Evolutionary conservation across 2,329 filamentous ascomycete genomes (phyloP).

Genomic region (Sporothrix brasiliensis): DNA sequence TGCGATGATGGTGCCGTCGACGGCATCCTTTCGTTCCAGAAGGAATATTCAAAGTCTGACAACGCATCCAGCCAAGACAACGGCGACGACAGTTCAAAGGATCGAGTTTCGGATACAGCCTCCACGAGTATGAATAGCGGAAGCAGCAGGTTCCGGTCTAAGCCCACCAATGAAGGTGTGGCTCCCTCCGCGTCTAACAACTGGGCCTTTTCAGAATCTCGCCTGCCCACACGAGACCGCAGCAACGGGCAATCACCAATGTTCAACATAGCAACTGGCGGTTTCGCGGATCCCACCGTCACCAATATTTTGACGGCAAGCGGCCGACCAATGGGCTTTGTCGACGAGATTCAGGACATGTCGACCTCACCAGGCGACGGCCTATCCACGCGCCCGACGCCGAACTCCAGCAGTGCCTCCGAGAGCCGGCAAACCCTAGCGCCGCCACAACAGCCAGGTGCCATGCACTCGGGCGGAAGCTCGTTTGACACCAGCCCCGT

Average conservation of each 20-base stretch:
- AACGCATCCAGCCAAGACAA: conserved; percentile 24
- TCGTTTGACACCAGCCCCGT: conserved; percentile 59
- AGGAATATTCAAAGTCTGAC: conserved; percentile 31
- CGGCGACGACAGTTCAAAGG: conserved; percentile 23
- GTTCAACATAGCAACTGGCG: conserved; percentile 33
- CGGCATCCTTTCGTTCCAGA: conserved; percentile 50
- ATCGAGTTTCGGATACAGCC: conserved; percentile 30
- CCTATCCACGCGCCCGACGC: conserved; percentile 59
- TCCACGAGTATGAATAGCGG: conserved; percentile 6
- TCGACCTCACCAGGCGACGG: conserved; percentile 55
- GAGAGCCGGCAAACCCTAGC: conserved; percentile 45
- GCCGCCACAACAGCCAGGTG: conserved; percentile 34
- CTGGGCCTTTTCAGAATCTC: conserved; percentile 49
- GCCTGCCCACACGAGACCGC: conserved; percentile 42
- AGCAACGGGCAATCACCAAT: conserved; percentile 36
- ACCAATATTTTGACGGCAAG: conserved; percentile 21
- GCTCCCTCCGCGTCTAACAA: background rate
- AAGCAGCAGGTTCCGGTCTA: background rate
- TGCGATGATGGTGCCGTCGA: conserved; percentile 38
- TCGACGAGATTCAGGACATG: conserved; percentile 50
- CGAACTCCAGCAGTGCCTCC: conserved; percentile 58
- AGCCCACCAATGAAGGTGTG: conserved; percentile 18
- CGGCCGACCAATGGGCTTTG: conserved; percentile 43
- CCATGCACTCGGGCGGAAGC: conserved; percentile 40
- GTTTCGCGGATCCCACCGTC: conserved; percentile 29